phyloP scores from a whole-genome alignment of 352 stramenopile species.

The Globisporangium megalacanthum region DNA sequence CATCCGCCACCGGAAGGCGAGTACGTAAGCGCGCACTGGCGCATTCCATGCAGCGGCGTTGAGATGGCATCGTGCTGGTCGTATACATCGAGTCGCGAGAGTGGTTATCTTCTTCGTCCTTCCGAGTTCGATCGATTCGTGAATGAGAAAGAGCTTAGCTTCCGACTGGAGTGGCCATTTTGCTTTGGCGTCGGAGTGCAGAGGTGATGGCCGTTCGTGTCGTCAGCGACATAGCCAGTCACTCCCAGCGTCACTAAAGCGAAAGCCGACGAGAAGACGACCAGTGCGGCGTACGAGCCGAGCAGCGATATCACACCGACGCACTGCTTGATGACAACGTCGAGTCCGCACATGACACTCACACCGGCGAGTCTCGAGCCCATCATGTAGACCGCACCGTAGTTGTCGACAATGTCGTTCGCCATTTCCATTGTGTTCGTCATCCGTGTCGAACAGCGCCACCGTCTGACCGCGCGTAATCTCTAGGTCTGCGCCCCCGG shows the following conservation, averaged over 20 bases:
- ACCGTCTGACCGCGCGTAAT: slow-evolving; percentile 43
- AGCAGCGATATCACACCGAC: slow-evolving; percentile 78
- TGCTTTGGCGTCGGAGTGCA: too few relatives aligned
- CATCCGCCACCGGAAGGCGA: slow-evolving; percentile 64
- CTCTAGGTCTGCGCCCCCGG: slow-evolving; percentile 33
- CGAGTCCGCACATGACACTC: slow-evolving; percentile 61
- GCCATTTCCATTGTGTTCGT: slow-evolving; percentile 60
- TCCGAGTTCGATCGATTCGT: too few relatives aligned
- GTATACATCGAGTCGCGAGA: too few relatives aligned
- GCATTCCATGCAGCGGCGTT: too few relatives aligned
- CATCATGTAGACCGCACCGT: slow-evolving; percentile 87
- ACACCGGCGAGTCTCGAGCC: slow-evolving; percentile 77
- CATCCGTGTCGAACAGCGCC: slow-evolving; percentile 40
- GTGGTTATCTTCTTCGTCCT: too few relatives aligned
- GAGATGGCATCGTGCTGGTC: too few relatives aligned
- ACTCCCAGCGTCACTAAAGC: slow-evolving; percentile 77
- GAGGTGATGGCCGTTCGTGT: too few relatives aligned
- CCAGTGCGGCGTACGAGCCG: slow-evolving; percentile 67
- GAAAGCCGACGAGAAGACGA: slow-evolving; percentile 70
- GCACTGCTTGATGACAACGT: slow-evolving; percentile 74
- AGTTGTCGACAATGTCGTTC: slow-evolving; percentile 77
- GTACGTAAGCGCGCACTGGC: not conserved
- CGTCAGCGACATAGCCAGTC: slow-evolving; percentile 50
- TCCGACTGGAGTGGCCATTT: too few relatives aligned
- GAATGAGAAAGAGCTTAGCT: too few relatives aligned